phyloP scores from a whole-genome alignment of 805 yeast genomes.

The Candida multigemmis region DNA sequence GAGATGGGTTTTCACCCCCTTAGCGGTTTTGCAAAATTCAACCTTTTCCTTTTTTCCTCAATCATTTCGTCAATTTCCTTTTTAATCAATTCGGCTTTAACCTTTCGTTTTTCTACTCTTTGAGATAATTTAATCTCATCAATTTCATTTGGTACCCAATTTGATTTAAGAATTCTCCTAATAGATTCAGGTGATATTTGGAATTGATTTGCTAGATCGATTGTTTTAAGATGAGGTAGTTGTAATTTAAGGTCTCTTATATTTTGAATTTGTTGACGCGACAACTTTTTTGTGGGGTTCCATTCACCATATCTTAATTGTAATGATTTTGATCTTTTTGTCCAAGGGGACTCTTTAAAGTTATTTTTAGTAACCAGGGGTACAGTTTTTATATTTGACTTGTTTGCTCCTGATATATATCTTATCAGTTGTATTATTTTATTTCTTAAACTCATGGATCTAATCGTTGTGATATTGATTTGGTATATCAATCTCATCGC shows the following conservation, averaged over 20 bases:
- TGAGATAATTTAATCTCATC: conserved; percentile 36
- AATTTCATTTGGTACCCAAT: conserved; percentile 60
- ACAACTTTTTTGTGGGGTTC: conserved; percentile 60
- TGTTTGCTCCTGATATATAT: neutral
- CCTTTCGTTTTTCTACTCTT: conserved; percentile 38
- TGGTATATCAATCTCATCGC: neutral
- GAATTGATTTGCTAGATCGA: conserved; percentile 55
- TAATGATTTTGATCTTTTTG: conserved; percentile 55
- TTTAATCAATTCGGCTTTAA: conserved; percentile 6
- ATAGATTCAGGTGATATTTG: conserved; percentile 75
- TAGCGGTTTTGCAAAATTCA: conserved; percentile 5
- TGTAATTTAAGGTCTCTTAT: conserved; percentile 46
- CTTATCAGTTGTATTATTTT: neutral
- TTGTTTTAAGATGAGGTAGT: conserved; percentile 52
- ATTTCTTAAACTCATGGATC: neutral
- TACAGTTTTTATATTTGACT: conserved; percentile 1
- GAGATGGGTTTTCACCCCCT: too few relatives aligned
- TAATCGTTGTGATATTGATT: neutral
- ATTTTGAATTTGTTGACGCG: conserved; percentile 61
- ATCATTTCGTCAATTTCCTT: conserved; percentile 5
- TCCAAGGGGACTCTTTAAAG: conserved; percentile 43
- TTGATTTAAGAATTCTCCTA: conserved; percentile 67
- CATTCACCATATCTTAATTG: conserved; percentile 56
- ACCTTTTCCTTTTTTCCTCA: conserved; percentile 3
- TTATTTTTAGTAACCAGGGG: too few relatives aligned